These are phyloP conservation scores for Pseudogymnoascus sp. DNA, from an alignment of 2,329 filamentous ascomycete species.

Conservation along the genomic window DNA sequence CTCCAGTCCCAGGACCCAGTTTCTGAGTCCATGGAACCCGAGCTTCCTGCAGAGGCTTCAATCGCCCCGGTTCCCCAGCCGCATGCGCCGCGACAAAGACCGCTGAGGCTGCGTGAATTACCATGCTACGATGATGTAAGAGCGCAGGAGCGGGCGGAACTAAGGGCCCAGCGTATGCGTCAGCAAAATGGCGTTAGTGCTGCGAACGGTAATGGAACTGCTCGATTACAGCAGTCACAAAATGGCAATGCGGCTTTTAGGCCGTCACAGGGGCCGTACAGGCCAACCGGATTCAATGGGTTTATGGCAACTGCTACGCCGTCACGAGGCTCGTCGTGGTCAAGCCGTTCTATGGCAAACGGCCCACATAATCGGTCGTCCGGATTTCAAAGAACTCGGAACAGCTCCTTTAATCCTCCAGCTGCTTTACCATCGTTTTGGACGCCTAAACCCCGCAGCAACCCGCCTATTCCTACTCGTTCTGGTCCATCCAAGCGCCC, in stretches of 20 bases:
- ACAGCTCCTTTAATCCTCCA: background rate
- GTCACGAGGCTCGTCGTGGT: background rate
- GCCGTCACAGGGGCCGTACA: background rate
- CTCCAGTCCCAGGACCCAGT: background rate
- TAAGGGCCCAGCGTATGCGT: too few species aligned
- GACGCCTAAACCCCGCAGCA: too few species aligned
- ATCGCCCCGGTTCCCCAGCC: background rate
- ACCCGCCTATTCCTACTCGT: background rate
- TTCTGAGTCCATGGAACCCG: background rate
- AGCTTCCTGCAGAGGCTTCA: background rate
- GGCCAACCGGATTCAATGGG: background rate
- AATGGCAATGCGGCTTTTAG: background rate
- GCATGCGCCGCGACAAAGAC: background rate
- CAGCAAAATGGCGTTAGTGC: background rate
- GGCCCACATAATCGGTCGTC: background rate
- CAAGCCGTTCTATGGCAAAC: too few species aligned
- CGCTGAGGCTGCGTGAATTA: background rate
- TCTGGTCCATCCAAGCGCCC: background rate
- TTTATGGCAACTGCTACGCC: background rate
- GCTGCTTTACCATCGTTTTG: too few species aligned
- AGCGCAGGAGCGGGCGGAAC: background rate
- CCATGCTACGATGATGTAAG: background rate
- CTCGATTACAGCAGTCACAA: background rate
- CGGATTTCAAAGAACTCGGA: background rate
- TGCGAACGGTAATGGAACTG: background rate